A percentile compares a stretch with the other conserved stretches of the same genome.
Conservation (phyloP, 2,329 filamentous ascomycete genomes). For the Trichoderma sp. region DNA sequence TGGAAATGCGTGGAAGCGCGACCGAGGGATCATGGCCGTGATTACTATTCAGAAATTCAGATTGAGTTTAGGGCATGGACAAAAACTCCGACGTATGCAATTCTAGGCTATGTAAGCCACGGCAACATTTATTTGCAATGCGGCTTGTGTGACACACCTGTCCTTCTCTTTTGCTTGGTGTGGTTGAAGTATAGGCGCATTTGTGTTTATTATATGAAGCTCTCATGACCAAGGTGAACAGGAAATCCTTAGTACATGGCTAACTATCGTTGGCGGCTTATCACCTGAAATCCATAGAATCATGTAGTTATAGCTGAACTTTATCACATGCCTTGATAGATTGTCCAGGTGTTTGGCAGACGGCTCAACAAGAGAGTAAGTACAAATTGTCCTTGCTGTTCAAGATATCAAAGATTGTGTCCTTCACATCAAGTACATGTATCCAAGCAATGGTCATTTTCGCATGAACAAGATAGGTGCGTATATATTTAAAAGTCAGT, state of each 20-base stretch:
- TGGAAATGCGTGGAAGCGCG: neutral
- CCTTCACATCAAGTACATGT: no score
- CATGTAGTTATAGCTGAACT: no score
- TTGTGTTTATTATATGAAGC: constrained; percentile 25
- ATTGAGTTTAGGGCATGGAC: constrained; percentile 17
- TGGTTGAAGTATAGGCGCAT: neutral
- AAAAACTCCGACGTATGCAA: constrained; percentile 7
- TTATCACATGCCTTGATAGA: no score
- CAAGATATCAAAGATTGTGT: no score
- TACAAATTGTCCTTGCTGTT: no score
- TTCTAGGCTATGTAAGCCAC: neutral
- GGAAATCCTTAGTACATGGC: constrained; percentile 33
- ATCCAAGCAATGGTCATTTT: no score
- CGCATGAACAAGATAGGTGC: no score
- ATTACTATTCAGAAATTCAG: constrained; percentile 17
- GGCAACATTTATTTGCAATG: neutral
- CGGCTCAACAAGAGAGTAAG: no score
- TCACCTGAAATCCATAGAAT: no score
- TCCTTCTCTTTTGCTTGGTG: neutral
- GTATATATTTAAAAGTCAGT: no score
- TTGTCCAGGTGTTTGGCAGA: no score
- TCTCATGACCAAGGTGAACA: constrained; percentile 36
- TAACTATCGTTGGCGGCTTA: neutral
- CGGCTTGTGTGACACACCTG: neutral
- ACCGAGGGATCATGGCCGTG: neutral